These are phyloP conservation scores for Citeromyces matritensis DNA, from an alignment of 805 yeast genomes.

Conservation along the genomic window DNA sequence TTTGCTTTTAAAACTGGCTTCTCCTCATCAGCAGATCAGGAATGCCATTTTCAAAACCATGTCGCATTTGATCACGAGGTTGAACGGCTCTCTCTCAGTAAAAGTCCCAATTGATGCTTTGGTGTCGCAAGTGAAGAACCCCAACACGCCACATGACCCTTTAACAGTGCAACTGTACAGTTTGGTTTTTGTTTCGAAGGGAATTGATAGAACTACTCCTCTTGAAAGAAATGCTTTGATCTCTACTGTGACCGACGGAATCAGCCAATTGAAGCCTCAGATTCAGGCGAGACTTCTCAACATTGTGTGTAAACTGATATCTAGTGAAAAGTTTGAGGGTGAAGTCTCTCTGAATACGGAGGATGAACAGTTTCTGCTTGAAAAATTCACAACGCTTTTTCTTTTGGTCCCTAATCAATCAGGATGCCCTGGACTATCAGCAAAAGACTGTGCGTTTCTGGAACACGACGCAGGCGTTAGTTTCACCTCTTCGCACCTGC, in stretches of 20 bases:
- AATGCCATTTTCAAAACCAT: slow-evolving; percentile 51
- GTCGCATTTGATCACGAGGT: slow-evolving; percentile 51
- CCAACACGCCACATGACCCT: slow-evolving; percentile 29
- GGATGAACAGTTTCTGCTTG: not conserved
- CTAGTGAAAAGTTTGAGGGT: not conserved
- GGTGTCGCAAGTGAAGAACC: slow-evolving; percentile 44
- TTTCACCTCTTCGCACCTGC: slow-evolving; percentile 32
- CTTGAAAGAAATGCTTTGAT: slow-evolving; percentile 21
- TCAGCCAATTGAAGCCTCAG: slow-evolving; percentile 1
- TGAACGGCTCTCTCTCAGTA: slow-evolving; percentile 38
- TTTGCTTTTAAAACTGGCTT: slow-evolving; percentile 59
- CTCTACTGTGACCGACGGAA: slow-evolving; percentile 20
- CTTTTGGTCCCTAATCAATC: slow-evolving; percentile 20
- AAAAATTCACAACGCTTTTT: not conserved
- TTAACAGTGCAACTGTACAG: slow-evolving; percentile 44
- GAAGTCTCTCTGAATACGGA: not conserved
- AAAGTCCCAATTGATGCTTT: slow-evolving; percentile 51
- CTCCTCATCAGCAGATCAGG: slow-evolving; percentile 53
- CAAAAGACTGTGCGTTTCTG: slow-evolving; percentile 41
- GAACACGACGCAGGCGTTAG: slow-evolving; percentile 55
- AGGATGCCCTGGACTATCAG: slow-evolving; percentile 50
- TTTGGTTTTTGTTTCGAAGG: slow-evolving; percentile 52
- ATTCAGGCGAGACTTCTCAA: slow-evolving; percentile 44
- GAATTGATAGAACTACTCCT: slow-evolving; percentile 35
- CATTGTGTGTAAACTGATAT: slow-evolving; percentile 39